Percentiles rank a stretch among this genome's conserved stretches.
Conservation (phyloP, 73 alveolate species). For the Paramecium bursaria region DNA sequence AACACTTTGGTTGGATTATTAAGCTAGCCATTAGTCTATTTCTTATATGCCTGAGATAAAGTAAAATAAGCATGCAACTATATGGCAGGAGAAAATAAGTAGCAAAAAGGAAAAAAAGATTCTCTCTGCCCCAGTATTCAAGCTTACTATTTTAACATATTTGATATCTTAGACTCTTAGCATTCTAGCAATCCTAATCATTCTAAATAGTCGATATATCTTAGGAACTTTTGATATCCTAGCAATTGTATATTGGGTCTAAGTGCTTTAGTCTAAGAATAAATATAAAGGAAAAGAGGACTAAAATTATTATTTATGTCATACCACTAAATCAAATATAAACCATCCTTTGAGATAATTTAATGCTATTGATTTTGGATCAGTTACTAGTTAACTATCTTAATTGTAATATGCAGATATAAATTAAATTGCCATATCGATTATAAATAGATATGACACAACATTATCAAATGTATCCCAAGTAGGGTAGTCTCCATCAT, state of each 20-base stretch:
- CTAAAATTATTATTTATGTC: no score
- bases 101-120: conserved; percentile 10
- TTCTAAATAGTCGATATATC: background rate
- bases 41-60: conserved; percentile 23
- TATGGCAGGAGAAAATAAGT: conserved; percentile 51
- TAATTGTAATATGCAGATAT: conserved; percentile 11
- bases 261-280: no score
- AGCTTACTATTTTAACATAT: conserved; percentile 28
- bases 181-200: conserved; percentile 42
- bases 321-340: conserved; percentile 13
- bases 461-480: conserved; percentile 29
- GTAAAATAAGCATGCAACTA: conserved; percentile 37
- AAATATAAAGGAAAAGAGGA: no score
- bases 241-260: conserved; percentile 33
- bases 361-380: conserved; percentile 5
- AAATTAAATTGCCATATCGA: background rate
- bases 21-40: conserved; percentile 10
- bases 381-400: conserved; percentile 17
- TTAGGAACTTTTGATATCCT: conserved; percentile 36
- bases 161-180: conserved; percentile 13
- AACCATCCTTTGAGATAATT: conserved; percentile 51
- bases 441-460: conserved; percentile 7
- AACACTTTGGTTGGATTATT: no score
- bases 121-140: conserved; percentile 44
- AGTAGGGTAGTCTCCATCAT: conserved; percentile 22